Percentiles rank a stretch among this genome's conserved stretches.
Conservation (phyloP, 768 basidiomycete species). For the Phanerodontia chrysosporium region DNA sequence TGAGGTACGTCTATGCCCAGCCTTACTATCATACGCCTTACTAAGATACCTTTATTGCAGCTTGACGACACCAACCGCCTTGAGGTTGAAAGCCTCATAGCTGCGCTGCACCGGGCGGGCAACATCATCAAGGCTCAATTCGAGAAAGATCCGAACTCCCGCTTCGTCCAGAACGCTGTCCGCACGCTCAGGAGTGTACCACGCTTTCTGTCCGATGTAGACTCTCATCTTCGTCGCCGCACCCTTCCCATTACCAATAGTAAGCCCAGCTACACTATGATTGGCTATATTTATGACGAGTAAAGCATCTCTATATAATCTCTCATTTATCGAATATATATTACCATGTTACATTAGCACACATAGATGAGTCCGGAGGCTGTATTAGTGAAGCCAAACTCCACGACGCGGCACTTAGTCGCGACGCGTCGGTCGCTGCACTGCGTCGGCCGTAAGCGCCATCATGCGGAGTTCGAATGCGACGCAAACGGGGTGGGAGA, state of each 20-base stretch:
- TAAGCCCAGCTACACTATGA: background rate
- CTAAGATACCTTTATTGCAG: background rate
- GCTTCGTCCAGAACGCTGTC: background rate
- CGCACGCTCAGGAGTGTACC: no score
- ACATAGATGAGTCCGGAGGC: background rate
- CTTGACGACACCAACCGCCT: no score
- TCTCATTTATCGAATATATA: background rate
- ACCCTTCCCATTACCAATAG: slow-evolving; percentile 4
- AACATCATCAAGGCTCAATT: background rate
- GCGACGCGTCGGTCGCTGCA: background rate
- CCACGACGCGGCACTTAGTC: background rate
- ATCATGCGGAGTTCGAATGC: slow-evolving; percentile 3
- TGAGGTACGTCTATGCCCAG: background rate
- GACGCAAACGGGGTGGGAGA: background rate
- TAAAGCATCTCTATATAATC: background rate
- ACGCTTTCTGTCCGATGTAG: background rate
- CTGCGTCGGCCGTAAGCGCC: background rate
- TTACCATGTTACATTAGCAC: no score
- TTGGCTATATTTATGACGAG: background rate
- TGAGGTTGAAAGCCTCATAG: background rate
- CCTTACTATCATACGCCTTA: no score
- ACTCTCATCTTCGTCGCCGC: background rate
- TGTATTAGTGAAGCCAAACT: background rate
- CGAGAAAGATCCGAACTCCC: background rate
- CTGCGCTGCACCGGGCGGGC: background rate